These are phyloP conservation scores for Calonectria hongkongensis DNA, from an alignment of 2,329 filamentous ascomycete genomes.

Conservation along the genomic window DNA sequence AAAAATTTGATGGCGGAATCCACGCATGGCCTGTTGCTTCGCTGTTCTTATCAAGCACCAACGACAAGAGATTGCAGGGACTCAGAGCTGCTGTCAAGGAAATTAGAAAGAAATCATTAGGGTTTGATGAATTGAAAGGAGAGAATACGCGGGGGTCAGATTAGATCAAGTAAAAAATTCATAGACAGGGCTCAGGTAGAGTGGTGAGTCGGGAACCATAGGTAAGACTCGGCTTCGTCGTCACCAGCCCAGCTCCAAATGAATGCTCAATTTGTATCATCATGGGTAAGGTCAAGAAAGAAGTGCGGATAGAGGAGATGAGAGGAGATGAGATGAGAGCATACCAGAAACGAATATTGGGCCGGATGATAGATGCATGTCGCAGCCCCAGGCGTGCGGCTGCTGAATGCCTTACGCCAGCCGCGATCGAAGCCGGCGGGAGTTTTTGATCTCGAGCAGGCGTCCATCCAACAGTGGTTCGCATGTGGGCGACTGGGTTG, in stretches of 20 bases:
- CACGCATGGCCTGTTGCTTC: constrained; percentile 89
- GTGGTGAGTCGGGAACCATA: constrained; percentile 67
- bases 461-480: constrained; percentile 8
- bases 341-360: constrained; percentile 13
- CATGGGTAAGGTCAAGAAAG: constrained; percentile 50
- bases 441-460: constrained; percentile 20
- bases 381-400: background rate
- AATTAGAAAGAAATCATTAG: constrained; percentile 59
- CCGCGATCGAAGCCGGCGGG: background rate
- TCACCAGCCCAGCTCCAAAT: constrained; percentile 58
- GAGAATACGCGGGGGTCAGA: constrained; percentile 67
- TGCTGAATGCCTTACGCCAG: background rate
- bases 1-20: constrained; percentile 79
- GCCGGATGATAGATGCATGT: background rate
- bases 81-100: constrained; percentile 65
- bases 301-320: background rate
- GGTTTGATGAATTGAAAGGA: constrained; percentile 43
- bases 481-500: constrained; percentile 5
- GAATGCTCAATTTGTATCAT: constrained; percentile 65
- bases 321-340: background rate
- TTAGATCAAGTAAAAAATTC: constrained; percentile 78
- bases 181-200: constrained; percentile 53
- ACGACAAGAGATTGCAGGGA: constrained; percentile 71
- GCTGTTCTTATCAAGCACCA: constrained; percentile 71
- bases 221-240: constrained; percentile 70